Percentiles rank a stretch among this genome's conserved stretches.
Evolutionary conservation across 345 rosid genomes (phyloP).

Genomic region (Excoecaria cochinchinensis): DNA sequence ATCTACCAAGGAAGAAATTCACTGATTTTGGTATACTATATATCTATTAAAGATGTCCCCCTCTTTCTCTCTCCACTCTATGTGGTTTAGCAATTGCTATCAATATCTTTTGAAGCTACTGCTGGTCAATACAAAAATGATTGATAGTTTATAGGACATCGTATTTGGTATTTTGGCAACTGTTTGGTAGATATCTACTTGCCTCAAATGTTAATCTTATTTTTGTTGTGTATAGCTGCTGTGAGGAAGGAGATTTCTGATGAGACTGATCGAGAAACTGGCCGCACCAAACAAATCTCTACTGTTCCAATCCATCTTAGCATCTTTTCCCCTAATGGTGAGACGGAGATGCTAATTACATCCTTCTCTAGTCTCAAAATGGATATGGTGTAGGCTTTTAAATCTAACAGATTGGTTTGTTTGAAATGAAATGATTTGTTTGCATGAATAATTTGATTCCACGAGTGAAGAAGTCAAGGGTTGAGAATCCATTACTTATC

Average conservation of each 20-base stretch:
- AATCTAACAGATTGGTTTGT: neutral
- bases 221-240: conserved; percentile 54
- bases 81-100: neutral
- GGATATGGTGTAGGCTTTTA: neutral
- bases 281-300: conserved; percentile 78
- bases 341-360: conserved; percentile 20
- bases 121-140: neutral
- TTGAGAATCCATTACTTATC: neutral
- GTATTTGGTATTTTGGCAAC: neutral
- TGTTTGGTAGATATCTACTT: conserved; percentile 8
- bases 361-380: neutral
- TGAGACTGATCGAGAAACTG: conserved; percentile 97
- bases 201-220: conserved; percentile 11
- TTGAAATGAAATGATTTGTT: neutral
- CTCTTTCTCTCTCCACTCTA: neutral
- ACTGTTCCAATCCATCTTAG: conserved; percentile 93
- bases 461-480: neutral
- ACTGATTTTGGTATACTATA: conserved; percentile 69
- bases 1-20: conserved; percentile 81
- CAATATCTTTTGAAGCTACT: neutral
- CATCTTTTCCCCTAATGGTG: conserved; percentile 91
- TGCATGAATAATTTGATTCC: neutral
- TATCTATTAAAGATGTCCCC: neutral
- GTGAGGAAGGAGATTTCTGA: conserved; percentile 87
- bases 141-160: neutral